Evolutionary conservation across 108 stramenopile genomes (phyloP), one percentile per base, ranked within the genome.

Genomic region (Bacterosira constricta): DNA sequence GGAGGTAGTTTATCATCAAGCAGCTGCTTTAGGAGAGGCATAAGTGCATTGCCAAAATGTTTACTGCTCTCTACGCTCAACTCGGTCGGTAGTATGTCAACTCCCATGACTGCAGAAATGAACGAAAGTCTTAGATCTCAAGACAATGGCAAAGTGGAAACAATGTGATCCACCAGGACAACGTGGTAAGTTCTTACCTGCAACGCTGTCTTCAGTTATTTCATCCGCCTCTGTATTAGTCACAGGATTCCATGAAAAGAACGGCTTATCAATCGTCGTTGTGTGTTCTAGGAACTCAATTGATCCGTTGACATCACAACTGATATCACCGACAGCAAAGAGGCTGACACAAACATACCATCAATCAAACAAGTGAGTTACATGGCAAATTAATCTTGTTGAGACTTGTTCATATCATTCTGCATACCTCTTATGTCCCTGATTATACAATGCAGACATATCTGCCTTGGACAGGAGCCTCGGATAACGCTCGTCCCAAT

Each of bases 401-500:
- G 13, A 37, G 56, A 36, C 32, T 25, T 47, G n/a, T 62, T 27
- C 46, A 32, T 51, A 59, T 15, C 21, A 42, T 30, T 17, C 37
- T 23, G 34, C 70, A 27, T 72, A 84, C 83, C 83, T 66, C 23
- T 62, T 59, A 32, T 86, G 52, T 23, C 77, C 77, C 34, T 66
- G 45, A 18, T 59, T 50, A 52, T 83, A 80, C 29, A 85, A 52
- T 9, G 69, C 46, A 39, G 69, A 68, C 31, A 87, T 83, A 37
- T 95, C 83, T 25, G 75, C 64, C 66, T 88, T 89, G 8, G 90
- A 87, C 15, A 96, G 36, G 6, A 93, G 49, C 15, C 73, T 80
- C 21, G 96, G 92, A 77, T 76, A 96, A 25, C 88, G 73, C 41
- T 84, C 73, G 62, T 96, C 92, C 96, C 96, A 96, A 71, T 94